Evolutionary conservation across 2,329 filamentous ascomycete species (phyloP).

Genomic region (Fusarium sp.): DNA sequence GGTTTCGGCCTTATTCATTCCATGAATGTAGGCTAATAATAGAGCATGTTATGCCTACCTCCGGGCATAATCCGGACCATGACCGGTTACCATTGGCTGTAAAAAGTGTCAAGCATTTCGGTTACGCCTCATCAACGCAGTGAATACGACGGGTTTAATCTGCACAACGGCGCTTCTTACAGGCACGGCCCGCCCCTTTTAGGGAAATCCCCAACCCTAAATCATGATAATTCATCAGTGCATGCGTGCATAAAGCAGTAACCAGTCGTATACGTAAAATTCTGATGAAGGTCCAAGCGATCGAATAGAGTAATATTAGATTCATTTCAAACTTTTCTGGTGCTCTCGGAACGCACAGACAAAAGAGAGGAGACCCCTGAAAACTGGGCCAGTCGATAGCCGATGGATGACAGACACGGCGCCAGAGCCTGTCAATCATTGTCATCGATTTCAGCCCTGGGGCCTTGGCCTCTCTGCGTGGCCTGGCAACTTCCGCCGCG

Average conservation of each 20-base stretch:
- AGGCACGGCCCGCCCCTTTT: constrained; percentile 4
- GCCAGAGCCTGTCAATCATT: constrained; percentile 12
- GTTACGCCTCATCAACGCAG: neutral
- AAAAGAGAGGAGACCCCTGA: constrained; percentile 1
- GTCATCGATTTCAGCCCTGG: neutral
- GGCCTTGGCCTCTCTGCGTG: neutral
- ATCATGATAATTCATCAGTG: neutral
- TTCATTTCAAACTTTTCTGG: neutral
- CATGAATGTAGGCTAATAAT: neutral
- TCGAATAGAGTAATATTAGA: neutral
- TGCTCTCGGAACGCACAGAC: neutral
- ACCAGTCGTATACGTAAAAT: neutral
- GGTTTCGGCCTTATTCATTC: neutral
- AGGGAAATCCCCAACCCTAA: constrained; percentile 1
- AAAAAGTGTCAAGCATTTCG: neutral
- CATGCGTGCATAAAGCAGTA: neutral
- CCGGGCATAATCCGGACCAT: neutral
- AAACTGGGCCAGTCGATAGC: constrained; percentile 1
- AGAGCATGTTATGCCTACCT: neutral
- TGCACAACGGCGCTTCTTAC: neutral
- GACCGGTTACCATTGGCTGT: neutral
- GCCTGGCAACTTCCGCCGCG: neutral
- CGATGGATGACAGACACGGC: neutral
- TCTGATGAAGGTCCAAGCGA: neutral
- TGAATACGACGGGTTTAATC: constrained; percentile 5